phyloP scores from a whole-genome alignment of 495 filamentous ascomycete genomes.

The Darksidea phi region DNA sequence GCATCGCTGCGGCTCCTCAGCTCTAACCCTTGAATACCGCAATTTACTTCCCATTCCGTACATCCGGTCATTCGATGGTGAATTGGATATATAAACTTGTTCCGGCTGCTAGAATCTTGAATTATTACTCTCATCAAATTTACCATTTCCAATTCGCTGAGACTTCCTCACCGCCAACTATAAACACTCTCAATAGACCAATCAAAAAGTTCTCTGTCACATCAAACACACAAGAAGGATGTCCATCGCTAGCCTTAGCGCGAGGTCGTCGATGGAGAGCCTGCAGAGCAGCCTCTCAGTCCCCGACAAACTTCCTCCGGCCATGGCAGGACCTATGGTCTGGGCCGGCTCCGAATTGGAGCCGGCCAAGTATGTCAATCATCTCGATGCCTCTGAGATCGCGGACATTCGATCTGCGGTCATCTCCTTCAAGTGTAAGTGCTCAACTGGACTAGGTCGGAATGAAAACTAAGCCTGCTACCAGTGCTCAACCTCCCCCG shows the following conservation, averaged over 20 bases:
- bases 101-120: not conserved
- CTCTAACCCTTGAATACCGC: slow-evolving; percentile 2
- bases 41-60: not conserved
- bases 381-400: slow-evolving; percentile 17
- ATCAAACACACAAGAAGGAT: slow-evolving; percentile 2
- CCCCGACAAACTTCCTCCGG: slow-evolving; percentile 25
- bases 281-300: slow-evolving; percentile 17
- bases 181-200: too few species aligned
- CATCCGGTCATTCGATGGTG: not conserved
- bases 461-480: not conserved
- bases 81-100: slow-evolving; percentile 8
- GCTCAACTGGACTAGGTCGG: not conserved
- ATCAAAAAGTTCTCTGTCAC: not conserved
- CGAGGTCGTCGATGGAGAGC: slow-evolving; percentile 22
- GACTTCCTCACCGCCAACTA: not conserved
- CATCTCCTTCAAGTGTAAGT: slow-evolving; percentile 28
- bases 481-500: slow-evolving; percentile 19
- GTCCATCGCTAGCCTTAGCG: slow-evolving; percentile 18
- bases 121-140: not conserved
- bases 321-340: slow-evolving; percentile 25
- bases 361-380: slow-evolving; percentile 14
- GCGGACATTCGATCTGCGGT: slow-evolving; percentile 23
- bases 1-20: slow-evolving; percentile 27
- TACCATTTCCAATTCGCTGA: not conserved
- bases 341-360: slow-evolving; percentile 27